phyloP scores from a whole-genome alignment of 768 basidiomycete species.

The Trametes cingulata region DNA sequence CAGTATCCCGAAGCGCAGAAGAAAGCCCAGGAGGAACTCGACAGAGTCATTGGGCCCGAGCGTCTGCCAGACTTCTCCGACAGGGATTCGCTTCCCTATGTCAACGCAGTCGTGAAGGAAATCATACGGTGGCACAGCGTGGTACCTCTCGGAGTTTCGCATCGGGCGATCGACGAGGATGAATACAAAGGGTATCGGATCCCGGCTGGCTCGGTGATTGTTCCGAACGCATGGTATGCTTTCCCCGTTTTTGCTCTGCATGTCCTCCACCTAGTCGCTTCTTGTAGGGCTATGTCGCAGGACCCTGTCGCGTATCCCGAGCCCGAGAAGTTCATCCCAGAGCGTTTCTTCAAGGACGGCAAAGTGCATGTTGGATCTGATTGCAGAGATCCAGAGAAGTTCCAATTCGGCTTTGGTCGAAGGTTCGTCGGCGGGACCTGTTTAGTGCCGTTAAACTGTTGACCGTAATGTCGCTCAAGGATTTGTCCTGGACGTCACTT shows the following conservation, averaged over 20 bases:
- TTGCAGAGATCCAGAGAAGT: not conserved
- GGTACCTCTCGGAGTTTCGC: slow-evolving; percentile 16
- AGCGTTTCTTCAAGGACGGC: slow-evolving; percentile 1
- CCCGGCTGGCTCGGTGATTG: slow-evolving; percentile 26
- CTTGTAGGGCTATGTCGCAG: slow-evolving; percentile 25
- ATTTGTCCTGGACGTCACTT: slow-evolving; percentile 13
- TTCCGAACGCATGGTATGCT: slow-evolving; percentile 28
- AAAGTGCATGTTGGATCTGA: not conserved
- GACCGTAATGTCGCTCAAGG: not conserved
- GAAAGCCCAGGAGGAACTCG: slow-evolving; percentile 31
- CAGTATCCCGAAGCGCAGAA: slow-evolving; percentile 26
- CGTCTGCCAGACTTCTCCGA: slow-evolving; percentile 26
- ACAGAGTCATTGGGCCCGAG: slow-evolving; percentile 25
- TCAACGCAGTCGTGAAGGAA: slow-evolving; percentile 24
- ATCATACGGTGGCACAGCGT: slow-evolving; percentile 26
- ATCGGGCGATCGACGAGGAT: slow-evolving; percentile 26
- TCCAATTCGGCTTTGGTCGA: not conserved
- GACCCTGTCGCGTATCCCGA: slow-evolving; percentile 25
- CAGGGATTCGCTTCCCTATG: slow-evolving; percentile 20
- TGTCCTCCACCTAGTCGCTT: not conserved
- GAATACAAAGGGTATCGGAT: slow-evolving; percentile 30
- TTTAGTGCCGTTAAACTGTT: not conserved
- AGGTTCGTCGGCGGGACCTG: not conserved
- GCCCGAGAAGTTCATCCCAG: slow-evolving; percentile 26
- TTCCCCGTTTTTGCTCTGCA: not conserved